Base-by-base conservation (phyloP, 306 rosid species). In the Fagus crenata region DNA sequence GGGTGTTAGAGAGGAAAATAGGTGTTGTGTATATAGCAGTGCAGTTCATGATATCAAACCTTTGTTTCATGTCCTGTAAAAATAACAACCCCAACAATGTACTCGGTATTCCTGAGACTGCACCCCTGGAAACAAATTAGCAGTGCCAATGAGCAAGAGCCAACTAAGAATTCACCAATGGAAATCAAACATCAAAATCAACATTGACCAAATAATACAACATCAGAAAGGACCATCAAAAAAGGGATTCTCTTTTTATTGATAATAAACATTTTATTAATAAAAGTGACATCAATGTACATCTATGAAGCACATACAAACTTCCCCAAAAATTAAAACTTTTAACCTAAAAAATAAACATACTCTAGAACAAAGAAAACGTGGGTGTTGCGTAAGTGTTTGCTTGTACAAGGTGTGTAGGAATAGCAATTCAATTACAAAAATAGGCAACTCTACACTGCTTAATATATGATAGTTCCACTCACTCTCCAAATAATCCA, bases 51-150 rank as follows among this genome's bases (percentile, higher is more conserved):
- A 75, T 28, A 76, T 58, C 84, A 60, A 79, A 95, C 99, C 99
- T 95, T 95, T 49, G 99, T 95, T 86, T 95, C 99, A 3, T 84
- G 99, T 74, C 99, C 99, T 7, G 99, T 88, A 81, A 95, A 95
- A 84, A 95, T 83, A 81, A 92, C 99, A 81, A 87, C 90, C 69
- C 87, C 97, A 78, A 95, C 97, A 85, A 95, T 81, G 86, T 92
- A 90, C 67, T 92, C 96, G 2, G 99, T 95, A 86, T 95, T 95
- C 86, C 97, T 89, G 78, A 95, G 99, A 84, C 97, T 95, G 89
- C 99, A 95, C 28, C 99, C 99, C 99, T 95, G 92, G 74, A 83
- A 82, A 76, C 4, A 76, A 53, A 81, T 51, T 51, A 75, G 56
- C 33, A 17, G 53, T 46, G 54, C 73, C 80, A 70, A 68, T 55